Conservation (phyloP, 352 stramenopile species). For the Pythium diclinum region DNA sequence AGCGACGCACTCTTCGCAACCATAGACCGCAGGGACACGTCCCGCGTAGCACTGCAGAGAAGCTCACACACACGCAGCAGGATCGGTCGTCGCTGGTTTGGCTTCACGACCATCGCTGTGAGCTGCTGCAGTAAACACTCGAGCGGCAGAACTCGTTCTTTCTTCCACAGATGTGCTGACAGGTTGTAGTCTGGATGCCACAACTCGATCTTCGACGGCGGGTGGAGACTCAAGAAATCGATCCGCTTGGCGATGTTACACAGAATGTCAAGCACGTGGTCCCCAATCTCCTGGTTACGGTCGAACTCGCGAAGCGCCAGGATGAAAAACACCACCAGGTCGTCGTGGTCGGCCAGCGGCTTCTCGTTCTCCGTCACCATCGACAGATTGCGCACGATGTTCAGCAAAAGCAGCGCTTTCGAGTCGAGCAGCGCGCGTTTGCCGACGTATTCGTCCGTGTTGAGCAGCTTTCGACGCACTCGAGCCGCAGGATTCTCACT, state of each 20-base stretch:
- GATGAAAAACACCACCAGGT: conserved; percentile 62
- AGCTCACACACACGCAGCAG: conserved; percentile 62
- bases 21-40: conserved; percentile 42
- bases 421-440: conserved; percentile 59
- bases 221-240: conserved; percentile 64
- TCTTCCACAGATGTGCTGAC: conserved; percentile 56
- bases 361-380: conserved; percentile 73
- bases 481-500: not conserved
- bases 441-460: conserved; percentile 37
- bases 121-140: conserved; percentile 64
- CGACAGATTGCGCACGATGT: conserved; percentile 76
- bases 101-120: conserved; percentile 35
- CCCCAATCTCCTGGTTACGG: conserved; percentile 47
- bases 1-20: conserved; percentile 46
- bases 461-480: conserved; percentile 39
- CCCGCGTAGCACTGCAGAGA: conserved; percentile 54
- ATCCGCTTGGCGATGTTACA: conserved; percentile 69
- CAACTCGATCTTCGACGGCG: conserved; percentile 44
- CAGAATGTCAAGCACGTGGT: conserved; percentile 73
- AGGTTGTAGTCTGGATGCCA: conserved; percentile 66
- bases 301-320: conserved; percentile 43
- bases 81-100: conserved; percentile 42
- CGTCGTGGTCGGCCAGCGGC: conserved; percentile 59
- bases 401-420: conserved; percentile 53
- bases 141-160: conserved; percentile 52